phyloP scores from a whole-genome alignment of 192 early-diverging fungal genomes.

The Coemansia sp. region DNA sequence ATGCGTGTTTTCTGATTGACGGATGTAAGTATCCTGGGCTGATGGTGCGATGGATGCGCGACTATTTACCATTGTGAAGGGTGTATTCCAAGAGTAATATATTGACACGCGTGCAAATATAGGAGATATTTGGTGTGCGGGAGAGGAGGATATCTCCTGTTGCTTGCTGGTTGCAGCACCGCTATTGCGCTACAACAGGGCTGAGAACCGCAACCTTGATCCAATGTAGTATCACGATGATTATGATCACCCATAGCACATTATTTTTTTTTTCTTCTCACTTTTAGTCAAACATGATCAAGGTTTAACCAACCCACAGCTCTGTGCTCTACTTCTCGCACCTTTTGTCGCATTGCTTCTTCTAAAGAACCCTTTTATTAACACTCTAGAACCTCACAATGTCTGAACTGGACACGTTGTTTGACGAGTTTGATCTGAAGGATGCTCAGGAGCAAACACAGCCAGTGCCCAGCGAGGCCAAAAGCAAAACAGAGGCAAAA shows the following conservation, averaged over 20 bases:
- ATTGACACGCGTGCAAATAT: slow-evolving; percentile 45
- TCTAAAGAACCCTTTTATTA: neutral
- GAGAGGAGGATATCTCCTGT: slow-evolving; percentile 19
- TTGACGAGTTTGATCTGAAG: slow-evolving; percentile 72
- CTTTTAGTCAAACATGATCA: neutral
- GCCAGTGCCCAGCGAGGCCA: neutral
- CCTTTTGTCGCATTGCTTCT: neutral
- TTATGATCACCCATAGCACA: neutral
- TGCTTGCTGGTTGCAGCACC: neutral
- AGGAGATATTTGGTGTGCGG: slow-evolving; percentile 21
- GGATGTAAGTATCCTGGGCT: slow-evolving; percentile 18
- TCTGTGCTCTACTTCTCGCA: neutral
- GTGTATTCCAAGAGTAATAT: slow-evolving; percentile 16
- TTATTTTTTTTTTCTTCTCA: slow-evolving; percentile 1
- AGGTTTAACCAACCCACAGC: neutral
- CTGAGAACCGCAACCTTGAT: neutral
- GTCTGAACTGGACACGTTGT: slow-evolving; percentile 79
- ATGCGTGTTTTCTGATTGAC: slow-evolving; percentile 13
- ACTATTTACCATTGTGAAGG: slow-evolving; percentile 39
- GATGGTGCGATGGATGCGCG: slow-evolving; percentile 4
- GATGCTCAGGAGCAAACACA: slow-evolving; percentile 23
- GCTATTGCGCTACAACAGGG: neutral
- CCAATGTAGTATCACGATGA: neutral
- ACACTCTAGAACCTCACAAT: slow-evolving; percentile 8
- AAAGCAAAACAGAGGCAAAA: slow-evolving; percentile 8